Percentiles rank a stretch among this genome's conserved stretches.
Evolutionary conservation across 2,329 filamentous ascomycete species (phyloP).

Genomic region (Macrophomina phaseolina): DNA sequence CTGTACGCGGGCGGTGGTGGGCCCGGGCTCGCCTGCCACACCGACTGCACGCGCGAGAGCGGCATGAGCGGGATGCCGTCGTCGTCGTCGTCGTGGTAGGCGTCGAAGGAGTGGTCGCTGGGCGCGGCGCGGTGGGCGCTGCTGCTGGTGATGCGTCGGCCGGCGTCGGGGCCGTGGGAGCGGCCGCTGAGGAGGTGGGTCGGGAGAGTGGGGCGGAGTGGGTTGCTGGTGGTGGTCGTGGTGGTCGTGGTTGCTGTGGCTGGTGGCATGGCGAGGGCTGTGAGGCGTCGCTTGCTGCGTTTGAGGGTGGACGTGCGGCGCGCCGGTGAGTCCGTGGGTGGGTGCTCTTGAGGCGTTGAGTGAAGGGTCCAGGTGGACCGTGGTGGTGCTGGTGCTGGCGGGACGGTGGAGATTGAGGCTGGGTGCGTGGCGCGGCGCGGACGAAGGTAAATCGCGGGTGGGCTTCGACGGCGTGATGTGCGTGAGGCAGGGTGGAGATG

Average conservation of each 20-base stretch:
- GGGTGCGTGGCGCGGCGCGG: neutral
- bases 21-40: neutral
- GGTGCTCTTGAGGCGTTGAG: no score
- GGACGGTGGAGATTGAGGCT: neutral
- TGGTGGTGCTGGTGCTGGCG: neutral
- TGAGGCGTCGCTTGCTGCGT: no score
- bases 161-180: slow-evolving; percentile 3
- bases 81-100: neutral
- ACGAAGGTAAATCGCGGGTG: no score
- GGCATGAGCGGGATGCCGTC: slow-evolving; percentile 14
- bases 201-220: neutral
- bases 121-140: neutral
- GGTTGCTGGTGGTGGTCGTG: neutral
- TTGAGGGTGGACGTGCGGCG: no score
- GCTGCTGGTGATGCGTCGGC: neutral
- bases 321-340: no score
- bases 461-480: neutral
- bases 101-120: neutral
- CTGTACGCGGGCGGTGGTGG: neutral
- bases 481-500: neutral
- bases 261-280: neutral
- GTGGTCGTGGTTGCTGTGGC: neutral
- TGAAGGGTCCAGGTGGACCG: no score
- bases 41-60: neutral
- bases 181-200: neutral